Base-by-base conservation (phyloP, 2,329 filamentous ascomycete species). In the Neonectria faginata region DNA sequence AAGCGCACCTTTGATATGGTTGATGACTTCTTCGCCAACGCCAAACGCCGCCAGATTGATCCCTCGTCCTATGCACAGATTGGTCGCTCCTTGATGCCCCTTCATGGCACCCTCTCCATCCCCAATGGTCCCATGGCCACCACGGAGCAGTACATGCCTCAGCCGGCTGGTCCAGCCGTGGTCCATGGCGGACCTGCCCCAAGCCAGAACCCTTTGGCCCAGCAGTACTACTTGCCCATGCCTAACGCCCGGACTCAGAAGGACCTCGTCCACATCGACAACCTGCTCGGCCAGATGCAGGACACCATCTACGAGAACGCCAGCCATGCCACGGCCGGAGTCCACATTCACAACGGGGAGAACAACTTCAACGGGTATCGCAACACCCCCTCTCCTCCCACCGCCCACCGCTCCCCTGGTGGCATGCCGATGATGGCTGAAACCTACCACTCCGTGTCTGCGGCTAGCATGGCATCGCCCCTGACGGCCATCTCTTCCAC, bases 241-340 rank as follows among this genome's bases (percentile, higher is more conserved):
- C 89, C 90, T 52, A 97, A 94, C 74, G 86, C 97, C 60, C 90
- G 95, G 75, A 97, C 94, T 53, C 97, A 98, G 86, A 94, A 89
- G 78, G 96, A 99, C 77, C 85, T 99, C 47, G 84, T 97, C 77
- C 94, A 97, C 78, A 94, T 98, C 75, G 96, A 98, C 78, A 92
- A 94, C 76, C 92, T 98, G 78, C 88, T 99, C 60, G 94, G 97
- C 81, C 93, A 97, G 81, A 95, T 98, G 85, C 94, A 97, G 81
- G 90, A 91, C 69, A 97, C 95, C 50, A 93, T 98, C 53, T 98
- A 98, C 77, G 96, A 98, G 81, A 97, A 91, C 78, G 90, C 94
- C 60, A 92, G 90, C 73, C 91, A 94, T 55, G 91, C 93, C 33
- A 92, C 93, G 2, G 91, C 91, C 47, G 92, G 92, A 62, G 88